Evolutionary conservation across 805 yeast genomes (phyloP), one percentile per base, ranked within the genome.

Genomic region (Ogataea nakhonphanomensis): DNA sequence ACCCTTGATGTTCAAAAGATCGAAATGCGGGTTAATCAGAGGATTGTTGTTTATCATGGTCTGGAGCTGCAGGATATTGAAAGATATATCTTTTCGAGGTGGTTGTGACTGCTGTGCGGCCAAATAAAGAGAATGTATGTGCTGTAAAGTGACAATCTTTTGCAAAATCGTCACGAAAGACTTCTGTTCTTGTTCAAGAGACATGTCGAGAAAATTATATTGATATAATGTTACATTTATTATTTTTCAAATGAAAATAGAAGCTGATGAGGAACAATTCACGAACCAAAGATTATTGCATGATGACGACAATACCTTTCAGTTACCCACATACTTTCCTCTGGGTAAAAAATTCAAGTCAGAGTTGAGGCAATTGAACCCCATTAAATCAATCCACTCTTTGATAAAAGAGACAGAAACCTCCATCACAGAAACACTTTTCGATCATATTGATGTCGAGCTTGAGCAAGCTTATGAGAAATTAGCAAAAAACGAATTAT

Each of bases 21-120:
- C 64, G 46, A 62, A 62, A 20, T 60, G 60, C 1, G 61, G 61
- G 33, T 64, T 62, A 10, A 64, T 61, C 30, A 64, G 47, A 8
- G 67, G 66, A 43, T 60, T 64, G 39, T 59, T 61, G 53, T 64
- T 64, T 31, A 64, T 62, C 61, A 61, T 58, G 11, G 62, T 48
- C 31, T 59, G 65, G 20, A 64, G 44, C 37, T 62, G 65, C 21
- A 62, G 47, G n/a, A 64, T 59, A 33, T 64, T 63, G 44, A 64
- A 62, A 7, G 65, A 58, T 4, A 64, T 53, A n/a, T 60, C 64
- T 31, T 54, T 55, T 25, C 62, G 56, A 13, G 61, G 57, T 2
- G 64, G 59, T 31, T 57, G 57, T 1, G 61, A 43, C 37, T 60
- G 63, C 26, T 59, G 58, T 8, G 64, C 62, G 20, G 65, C 64